These are phyloP conservation scores for Russula ochroleuca DNA, from an alignment of 768 basidiomycete species.

Conservation along the genomic window DNA sequence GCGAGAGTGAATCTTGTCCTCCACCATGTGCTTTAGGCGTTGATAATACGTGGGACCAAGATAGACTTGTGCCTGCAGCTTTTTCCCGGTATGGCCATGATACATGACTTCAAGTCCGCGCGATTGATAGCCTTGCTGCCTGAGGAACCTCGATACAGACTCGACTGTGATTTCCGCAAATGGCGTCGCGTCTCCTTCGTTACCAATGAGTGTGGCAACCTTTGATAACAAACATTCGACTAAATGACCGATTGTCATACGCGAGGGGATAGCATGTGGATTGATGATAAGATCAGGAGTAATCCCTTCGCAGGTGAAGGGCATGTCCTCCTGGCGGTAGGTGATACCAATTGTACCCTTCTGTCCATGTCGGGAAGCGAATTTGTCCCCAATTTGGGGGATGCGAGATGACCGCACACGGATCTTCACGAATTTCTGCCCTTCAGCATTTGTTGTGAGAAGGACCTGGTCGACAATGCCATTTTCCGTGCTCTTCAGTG, in stretches of 20 bases:
- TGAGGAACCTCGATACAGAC: conserved; percentile 88
- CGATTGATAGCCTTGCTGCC: conserved; percentile 90
- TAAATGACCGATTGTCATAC: conserved; percentile 99
- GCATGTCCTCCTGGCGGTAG: conserved; percentile 99
- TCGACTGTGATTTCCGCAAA: conserved; percentile 98
- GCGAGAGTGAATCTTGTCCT: conserved; percentile 98
- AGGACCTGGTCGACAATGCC: conserved; percentile 97
- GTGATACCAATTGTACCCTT: conserved; percentile 99
- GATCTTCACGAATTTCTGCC: conserved; percentile 97
- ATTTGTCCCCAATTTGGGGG: conserved; percentile 98
- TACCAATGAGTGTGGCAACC: conserved; percentile 91
- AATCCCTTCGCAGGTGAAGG: conserved; percentile 95
- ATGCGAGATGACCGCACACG: conserved; percentile 93
- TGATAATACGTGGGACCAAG: conserved; percentile 99
- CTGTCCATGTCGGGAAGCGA: conserved; percentile 98
- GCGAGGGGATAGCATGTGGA: conserved; percentile 98
- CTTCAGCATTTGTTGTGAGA: conserved; percentile 93
- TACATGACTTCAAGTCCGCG: conserved; percentile 98
- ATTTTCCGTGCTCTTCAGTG: conserved; percentile 95
- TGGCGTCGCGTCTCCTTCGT: conserved; percentile 97
- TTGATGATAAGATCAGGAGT: conserved; percentile 98
- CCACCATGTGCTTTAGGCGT: conserved; percentile 99
- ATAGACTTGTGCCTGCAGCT: conserved; percentile 96
- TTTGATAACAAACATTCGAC: conserved; percentile 97
- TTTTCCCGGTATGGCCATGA: conserved; percentile 97